Percentiles rank a stretch among this genome's conserved stretches.
Evolutionary conservation across 1,284 basidiomycete genomes (phyloP).

Genomic region (Mycena citricolor): DNA sequence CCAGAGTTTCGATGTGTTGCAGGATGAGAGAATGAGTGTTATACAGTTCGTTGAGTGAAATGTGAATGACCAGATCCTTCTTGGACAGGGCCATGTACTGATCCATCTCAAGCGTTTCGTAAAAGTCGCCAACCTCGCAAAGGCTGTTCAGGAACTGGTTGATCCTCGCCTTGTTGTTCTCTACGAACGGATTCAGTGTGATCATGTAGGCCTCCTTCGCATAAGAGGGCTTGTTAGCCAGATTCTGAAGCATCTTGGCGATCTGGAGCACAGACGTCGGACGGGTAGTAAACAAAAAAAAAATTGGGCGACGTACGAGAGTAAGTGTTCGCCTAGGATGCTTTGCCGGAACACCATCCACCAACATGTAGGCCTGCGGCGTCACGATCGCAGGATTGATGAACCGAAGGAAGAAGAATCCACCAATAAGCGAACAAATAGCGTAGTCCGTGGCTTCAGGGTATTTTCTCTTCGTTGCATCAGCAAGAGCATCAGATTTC

Average conservation of each 20-base stretch:
- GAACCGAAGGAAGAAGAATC: conserved; percentile 99
- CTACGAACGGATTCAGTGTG: conserved; percentile 96
- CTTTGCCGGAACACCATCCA: conserved; percentile 95
- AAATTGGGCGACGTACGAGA: conserved; percentile 51
- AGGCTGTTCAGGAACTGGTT: conserved; percentile 96
- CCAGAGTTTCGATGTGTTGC: conserved; percentile 93
- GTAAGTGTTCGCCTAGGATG: conserved; percentile 95
- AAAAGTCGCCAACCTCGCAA: conserved; percentile 99
- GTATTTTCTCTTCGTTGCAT: conserved; percentile 82
- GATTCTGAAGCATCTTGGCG: conserved; percentile 99
- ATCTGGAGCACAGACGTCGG: conserved; percentile 55
- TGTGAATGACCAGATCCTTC: conserved; percentile 97
- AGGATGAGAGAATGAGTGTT: conserved; percentile 94
- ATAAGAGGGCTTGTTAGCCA: conserved; percentile 98
- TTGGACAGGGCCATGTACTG: conserved; percentile 99
- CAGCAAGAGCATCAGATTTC: conserved; percentile 13
- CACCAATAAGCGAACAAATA: conserved; percentile 97
- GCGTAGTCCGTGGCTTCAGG: conserved; percentile 97
- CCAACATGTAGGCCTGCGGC: conserved; percentile 99
- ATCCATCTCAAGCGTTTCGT: conserved; percentile 99
- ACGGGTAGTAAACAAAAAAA: conserved; percentile 1
- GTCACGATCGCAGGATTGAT: conserved; percentile 99
- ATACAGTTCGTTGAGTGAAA: conserved; percentile 99
- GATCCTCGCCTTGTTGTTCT: conserved; percentile 96
- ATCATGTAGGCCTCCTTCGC: conserved; percentile 99